These are phyloP conservation scores for Rubia balearica DNA, from an alignment of 305 asterid species.

Conservation along the genomic window DNA sequence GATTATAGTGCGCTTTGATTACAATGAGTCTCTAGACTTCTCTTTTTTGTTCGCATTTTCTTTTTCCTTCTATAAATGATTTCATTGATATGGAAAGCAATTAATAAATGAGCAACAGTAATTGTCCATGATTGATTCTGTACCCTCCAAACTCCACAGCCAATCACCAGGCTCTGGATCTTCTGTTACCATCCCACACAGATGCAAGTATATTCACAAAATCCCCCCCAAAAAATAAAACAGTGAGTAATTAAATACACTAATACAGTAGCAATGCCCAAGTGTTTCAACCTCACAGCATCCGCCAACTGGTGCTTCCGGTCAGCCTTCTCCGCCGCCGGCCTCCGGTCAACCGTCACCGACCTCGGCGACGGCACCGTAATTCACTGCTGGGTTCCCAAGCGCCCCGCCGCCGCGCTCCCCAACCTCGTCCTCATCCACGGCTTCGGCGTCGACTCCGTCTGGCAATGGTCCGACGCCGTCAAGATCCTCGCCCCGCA, in stretches of 20 bases:
- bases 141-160: neutral
- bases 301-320: slow-evolving; percentile 40
- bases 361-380: slow-evolving; percentile 56
- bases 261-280: slow-evolving; percentile 25
- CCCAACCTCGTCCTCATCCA: slow-evolving; percentile 51
- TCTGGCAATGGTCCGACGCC: slow-evolving; percentile 57
- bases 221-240: neutral
- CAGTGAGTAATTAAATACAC: neutral
- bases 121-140: neutral
- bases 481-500: slow-evolving; percentile 30
- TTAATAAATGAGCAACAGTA: neutral
- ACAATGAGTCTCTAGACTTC: neutral
- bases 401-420: slow-evolving; percentile 27
- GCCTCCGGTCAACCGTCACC: slow-evolving; percentile 46
- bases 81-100: neutral
- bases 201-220: neutral
- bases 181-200: neutral
- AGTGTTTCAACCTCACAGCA: slow-evolving; percentile 50
- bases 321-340: slow-evolving; percentile 35
- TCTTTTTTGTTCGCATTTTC: neutral
- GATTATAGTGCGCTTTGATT: neutral
- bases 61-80: too few relatives aligned
- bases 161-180: neutral
- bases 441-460: slow-evolving; percentile 57
- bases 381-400: slow-evolving; percentile 60